Base-by-base conservation (phyloP, 805 yeast genomes). In the Pichia thaimueangensis region DNA sequence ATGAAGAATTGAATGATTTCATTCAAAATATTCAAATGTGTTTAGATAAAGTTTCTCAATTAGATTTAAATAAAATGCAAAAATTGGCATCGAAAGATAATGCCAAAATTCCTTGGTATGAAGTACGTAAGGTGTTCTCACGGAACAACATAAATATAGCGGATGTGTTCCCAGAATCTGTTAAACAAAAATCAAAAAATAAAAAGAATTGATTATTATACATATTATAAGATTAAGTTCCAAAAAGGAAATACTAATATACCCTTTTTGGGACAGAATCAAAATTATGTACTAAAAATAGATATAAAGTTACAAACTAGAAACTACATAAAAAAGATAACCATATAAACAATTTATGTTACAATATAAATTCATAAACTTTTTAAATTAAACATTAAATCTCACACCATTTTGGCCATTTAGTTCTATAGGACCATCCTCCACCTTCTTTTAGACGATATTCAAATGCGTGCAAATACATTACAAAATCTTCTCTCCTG, bases 381-480 rank as follows among this genome's bases (percentile, higher is more conserved):
- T 21, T 15, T 20, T 21, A 30, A n/a, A n/a, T n/a, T n/a, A n/a
- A n/a, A n/a, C 6, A 1, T 10, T 33, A 53, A n/a, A 62, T 53
- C n/a, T 54, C 25, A 10, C 67, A 58, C 84, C 85, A 78, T 0
- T 35, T 27, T 0, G 85, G 85, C 16, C 56, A 41, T 1, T 52
- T 55, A 0, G 80, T 69, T 42, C 68, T 59, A 47, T 67, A 78
- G 8, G 52, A 49, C 58, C 71, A 60, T 0, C 47, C 46, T 3
- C 51, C 46, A 2, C 45, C 48, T 3, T 47, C 54, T 4, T 50
- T 46, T 17, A 63, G 60, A 20, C 53, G 54, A 46, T 75, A 72
- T 28, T 58, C 57, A 31, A 51, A 59, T 2, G 81, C 74, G 59
- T 76, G 81, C 41, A 76, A 58, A 64, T 69, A 75, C 25, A 76